phyloP scores from a whole-genome alignment of 768 basidiomycete genomes.

The Crucibulum laeve region DNA sequence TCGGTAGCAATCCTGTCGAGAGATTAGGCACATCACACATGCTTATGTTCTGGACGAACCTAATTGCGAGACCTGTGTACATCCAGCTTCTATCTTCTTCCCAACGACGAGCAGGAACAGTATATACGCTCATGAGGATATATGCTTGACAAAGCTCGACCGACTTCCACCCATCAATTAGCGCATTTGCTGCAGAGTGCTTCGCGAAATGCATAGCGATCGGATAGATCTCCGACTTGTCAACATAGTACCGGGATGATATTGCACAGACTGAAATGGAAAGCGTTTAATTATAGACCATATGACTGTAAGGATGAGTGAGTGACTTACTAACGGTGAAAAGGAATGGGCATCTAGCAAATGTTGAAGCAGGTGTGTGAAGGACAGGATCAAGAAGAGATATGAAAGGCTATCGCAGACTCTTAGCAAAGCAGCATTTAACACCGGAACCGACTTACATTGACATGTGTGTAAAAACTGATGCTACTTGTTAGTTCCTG shows the following conservation, averaged over 20 bases:
- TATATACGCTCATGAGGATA: conserved; percentile 80
- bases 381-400: conserved; percentile 77
- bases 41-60: conserved; percentile 29
- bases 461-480: conserved; percentile 70
- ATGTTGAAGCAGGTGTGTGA: conserved; percentile 76
- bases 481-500: background rate
- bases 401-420: conserved; percentile 48
- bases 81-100: conserved; percentile 91
- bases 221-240: conserved; percentile 80
- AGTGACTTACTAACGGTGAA: conserved; percentile 74
- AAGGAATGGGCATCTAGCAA: conserved; percentile 83
- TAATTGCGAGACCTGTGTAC: conserved; percentile 82
- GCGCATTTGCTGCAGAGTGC: conserved; percentile 73
- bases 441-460: conserved; percentile 39
- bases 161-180: conserved; percentile 80
- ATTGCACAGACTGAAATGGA: conserved; percentile 74
- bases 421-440: background rate
- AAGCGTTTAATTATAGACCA: background rate
- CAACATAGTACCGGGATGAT: conserved; percentile 73
- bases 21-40: conserved; percentile 4
- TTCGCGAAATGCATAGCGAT: conserved; percentile 90
- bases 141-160: conserved; percentile 92
- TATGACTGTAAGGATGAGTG: background rate
- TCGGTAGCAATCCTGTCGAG: conserved; percentile 77
- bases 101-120: conserved; percentile 77